Evolutionary conservation across 2,329 filamentous ascomycete species (phyloP).

Genomic region (Penicillium rolfsii): DNA sequence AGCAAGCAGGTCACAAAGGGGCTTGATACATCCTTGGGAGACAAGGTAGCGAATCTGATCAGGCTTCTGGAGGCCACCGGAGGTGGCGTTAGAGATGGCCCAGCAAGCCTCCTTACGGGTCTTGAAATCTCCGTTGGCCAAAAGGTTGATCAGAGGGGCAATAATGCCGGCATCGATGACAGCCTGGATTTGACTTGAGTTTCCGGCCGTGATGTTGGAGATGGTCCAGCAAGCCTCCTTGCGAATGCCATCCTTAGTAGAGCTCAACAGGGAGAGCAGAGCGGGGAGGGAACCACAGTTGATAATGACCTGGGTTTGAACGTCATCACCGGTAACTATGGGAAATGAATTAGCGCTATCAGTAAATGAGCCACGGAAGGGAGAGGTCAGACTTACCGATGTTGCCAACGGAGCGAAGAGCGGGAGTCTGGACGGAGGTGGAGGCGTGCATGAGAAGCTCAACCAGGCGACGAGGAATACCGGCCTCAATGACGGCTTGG

Average conservation of each 20-base stretch:
- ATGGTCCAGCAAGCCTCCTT: slow-evolving; percentile 99
- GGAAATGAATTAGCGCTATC: background rate
- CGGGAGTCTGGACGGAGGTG: slow-evolving; percentile 96
- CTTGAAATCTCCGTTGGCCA: slow-evolving; percentile 97
- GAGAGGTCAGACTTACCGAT: slow-evolving; percentile 53
- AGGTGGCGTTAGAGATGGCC: slow-evolving; percentile 98
- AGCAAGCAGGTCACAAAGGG: slow-evolving; percentile 87
- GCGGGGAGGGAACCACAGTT: slow-evolving; percentile 94
- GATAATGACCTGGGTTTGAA: slow-evolving; percentile 99
- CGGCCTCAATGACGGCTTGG: slow-evolving; percentile 96
- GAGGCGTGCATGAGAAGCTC: slow-evolving; percentile 98
- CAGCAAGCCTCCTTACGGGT: slow-evolving; percentile 99
- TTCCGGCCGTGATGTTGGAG: slow-evolving; percentile 97
- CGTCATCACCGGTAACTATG: slow-evolving; percentile 87
- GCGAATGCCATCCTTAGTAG: slow-evolving; percentile 96
- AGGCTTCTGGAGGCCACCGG: slow-evolving; percentile 95
- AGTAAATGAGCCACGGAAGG: background rate
- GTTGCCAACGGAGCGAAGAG: slow-evolving; percentile 95
- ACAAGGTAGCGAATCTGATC: slow-evolving; percentile 98
- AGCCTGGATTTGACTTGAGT: slow-evolving; percentile 95
- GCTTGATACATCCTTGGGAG: slow-evolving; percentile 91
- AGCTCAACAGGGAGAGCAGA: slow-evolving; percentile 90
- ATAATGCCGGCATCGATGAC: slow-evolving; percentile 98
- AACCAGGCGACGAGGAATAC: slow-evolving; percentile 92
- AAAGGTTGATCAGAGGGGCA: slow-evolving; percentile 89